Base-by-base conservation (phyloP, 805 yeast genomes). In the Candida pseudoglaebosa region DNA sequence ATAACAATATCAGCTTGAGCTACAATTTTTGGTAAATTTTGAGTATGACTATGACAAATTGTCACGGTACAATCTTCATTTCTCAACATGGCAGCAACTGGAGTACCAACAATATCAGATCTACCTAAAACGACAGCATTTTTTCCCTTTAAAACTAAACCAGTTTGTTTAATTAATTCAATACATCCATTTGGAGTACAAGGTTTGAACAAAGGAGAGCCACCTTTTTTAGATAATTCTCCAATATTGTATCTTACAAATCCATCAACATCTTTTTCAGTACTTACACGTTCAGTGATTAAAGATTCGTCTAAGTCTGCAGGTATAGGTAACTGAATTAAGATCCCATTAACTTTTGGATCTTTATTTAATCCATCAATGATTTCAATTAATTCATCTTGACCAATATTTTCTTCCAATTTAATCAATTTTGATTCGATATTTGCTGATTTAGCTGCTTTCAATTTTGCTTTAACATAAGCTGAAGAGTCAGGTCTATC, bases 171-270 rank as follows among this genome's bases (percentile, higher is more conserved):
- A 42, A 85, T 65, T 46, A 85, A 65, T 52, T 77, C 75, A 62
- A 85, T 74, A 49, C 84, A 78, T 19, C 95, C 95, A 59, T 82
- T 75, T 37, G 95, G 95, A 15, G 95, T 85, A 59, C 95, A 85
- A 28, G 95, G 95, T 52, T 82, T 67, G 60, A 80, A 85, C 41
- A 59, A 58, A 28, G 95, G 93, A 16, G 68, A 53, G 30, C 91
- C 93, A 43, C 80, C 82, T 56, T 75, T 80, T 56, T 84, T 84
- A 47, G 83, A 71, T 48, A 85, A 68, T 54, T 84, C 90, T 41
- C 93, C 93, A 29, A 82, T 80, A 57, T 85, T 85, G 65, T 60
- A 77, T 41, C 86, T 81, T 39, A 85, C 86, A 52, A 85, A 84
- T 1, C 95, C 95, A 59, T 85, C 95, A 28, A 85, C 91, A 52